Base-by-base conservation (phyloP, 2,329 filamentous ascomycete species). In the Teratosphaeria gauchensis region DNA sequence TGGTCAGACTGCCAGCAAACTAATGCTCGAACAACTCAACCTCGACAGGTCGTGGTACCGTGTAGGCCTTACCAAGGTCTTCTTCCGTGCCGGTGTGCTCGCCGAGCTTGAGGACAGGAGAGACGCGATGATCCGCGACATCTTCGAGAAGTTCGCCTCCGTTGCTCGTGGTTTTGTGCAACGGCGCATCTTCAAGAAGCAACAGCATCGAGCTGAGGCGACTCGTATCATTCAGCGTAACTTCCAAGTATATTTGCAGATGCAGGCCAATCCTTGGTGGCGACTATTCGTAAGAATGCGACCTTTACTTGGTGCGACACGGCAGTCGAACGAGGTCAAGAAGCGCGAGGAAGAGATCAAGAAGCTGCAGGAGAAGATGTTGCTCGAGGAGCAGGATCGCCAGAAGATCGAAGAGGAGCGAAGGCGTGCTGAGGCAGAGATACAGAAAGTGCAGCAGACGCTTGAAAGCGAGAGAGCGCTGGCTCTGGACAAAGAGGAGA, bases 231-330 rank as follows among this genome's bases (percentile, higher is more conserved):
- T 99, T 54, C 92, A 97, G 71, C 84, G 86, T 51, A 99, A 99
- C 72, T 94, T 99, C 72, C 86, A 90, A 55, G 87, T 94, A 2
- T 99, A 99, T 67, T 82, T 95, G 4, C 85, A 95, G 60, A 84
- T 99, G 24, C 91, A 89, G 67, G 84, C 90, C 52, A 96, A 92
- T 69, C 94, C 94, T 1, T 99, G 95, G 95, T 99, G 95, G 95
- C 87, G 90, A 66, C 81, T 99, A 4, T 89, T 96, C 65, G 86
- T 92, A 6, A 88, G 90, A 69, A 97, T 99, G 92, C 92, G 92
- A 70, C 94, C 94, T 28, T 80, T 99, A 38, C 80, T 99, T 11
- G 94, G 95, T 48, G 90, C 91, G 16, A 96, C 95, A 19, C 84
- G 92, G 53, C 95, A 92, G 58, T 91, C 91, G 1, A 88, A 88